Base-by-base conservation (phyloP, 352 stramenopile species). In the Peronospora destructor region DNA sequence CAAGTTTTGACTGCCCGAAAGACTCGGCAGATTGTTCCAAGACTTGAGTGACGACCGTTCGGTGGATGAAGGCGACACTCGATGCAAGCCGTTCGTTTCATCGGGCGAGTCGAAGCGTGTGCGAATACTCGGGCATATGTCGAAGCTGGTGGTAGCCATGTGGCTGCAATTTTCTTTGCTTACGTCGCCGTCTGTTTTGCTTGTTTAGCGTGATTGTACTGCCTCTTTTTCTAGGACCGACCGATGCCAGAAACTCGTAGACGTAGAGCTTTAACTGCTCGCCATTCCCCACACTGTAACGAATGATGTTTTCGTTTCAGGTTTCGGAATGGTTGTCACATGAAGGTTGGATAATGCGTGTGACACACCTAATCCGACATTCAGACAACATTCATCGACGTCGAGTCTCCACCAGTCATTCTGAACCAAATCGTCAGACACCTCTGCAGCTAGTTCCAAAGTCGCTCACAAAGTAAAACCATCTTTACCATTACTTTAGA, bases 41-140 rank as follows among this genome's bases (percentile, higher is more conserved):
- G 73, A 65, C 56, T 79, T 90, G 54, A 90, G 71, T 32, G 76
- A 71, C 50, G 79, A 90, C 7, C 76, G 76, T 45, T 90, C 79
- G 0, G 73, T 66, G 2, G 79, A 90, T 26, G 79, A 90, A 34
- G 79, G 79, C 16, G 79, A 76, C 45, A 90, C 60, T 36, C 87
- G 61, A 19, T 87, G 79, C 59, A 85, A 36, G 32, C 53, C 41
- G 45, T 41, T 50, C n/a, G 56, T 58, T 37, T 84, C 76, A 39
- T 90, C 76, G 7, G 45, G 53, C 40, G 70, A 82, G 52, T 85
- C 67, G 50, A 89, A 89, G 55, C 56, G 62, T 49, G 78, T 87
- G 53, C 78, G 73, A 55, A 87, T 71, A 34, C 19, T 45, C 4
- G 29, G 40, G 30, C 44, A 43, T 8, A 14, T 45, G 23, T 56